Conservation (phyloP, 371 early-diverging fungal genomes). For the Mucor irregularis region DNA sequence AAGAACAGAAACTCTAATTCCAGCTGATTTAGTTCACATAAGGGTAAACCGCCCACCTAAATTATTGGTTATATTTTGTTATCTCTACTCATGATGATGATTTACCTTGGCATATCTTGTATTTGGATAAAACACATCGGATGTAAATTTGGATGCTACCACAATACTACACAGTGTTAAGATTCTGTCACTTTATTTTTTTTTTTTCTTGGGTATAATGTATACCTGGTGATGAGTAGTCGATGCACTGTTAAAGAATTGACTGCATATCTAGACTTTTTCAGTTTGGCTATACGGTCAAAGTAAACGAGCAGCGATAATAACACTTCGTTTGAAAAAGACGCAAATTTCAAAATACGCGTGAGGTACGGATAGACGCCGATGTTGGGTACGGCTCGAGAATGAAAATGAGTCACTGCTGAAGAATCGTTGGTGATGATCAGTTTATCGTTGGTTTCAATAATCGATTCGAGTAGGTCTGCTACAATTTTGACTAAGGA, state of each 20-base stretch:
- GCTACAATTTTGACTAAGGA: conserved; percentile 48
- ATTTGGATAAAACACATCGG: conserved; percentile 81
- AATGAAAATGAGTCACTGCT: conserved; percentile 76
- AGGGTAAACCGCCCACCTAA: conserved; percentile 84
- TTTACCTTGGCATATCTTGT: conserved; percentile 70
- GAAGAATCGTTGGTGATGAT: conserved; percentile 47
- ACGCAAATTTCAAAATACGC: conserved; percentile 77
- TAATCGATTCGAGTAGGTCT: conserved; percentile 53
- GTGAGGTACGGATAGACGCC: conserved; percentile 64
- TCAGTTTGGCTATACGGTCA: conserved; percentile 71
- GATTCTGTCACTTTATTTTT: not conserved
- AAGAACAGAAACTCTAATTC: conserved; percentile 88
- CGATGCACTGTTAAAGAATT: conserved; percentile 83
- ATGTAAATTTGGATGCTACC: conserved; percentile 82
- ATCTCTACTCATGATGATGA: not conserved
- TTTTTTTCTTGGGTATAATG: not conserved
- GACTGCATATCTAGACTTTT: conserved; percentile 51
- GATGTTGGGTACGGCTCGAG: conserved; percentile 77
- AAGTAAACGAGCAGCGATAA: conserved; percentile 81
- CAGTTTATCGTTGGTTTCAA: conserved; percentile 69
- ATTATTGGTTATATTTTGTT: not conserved
- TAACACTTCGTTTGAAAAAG: conserved; percentile 75
- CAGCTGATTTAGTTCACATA: conserved; percentile 82
- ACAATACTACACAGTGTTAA: conserved; percentile 51
- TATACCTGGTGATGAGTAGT: conserved; percentile 68